Evolutionary conservation across 257 asterid genomes (phyloP).

Genomic region (Nicotiana noctiflora): DNA sequence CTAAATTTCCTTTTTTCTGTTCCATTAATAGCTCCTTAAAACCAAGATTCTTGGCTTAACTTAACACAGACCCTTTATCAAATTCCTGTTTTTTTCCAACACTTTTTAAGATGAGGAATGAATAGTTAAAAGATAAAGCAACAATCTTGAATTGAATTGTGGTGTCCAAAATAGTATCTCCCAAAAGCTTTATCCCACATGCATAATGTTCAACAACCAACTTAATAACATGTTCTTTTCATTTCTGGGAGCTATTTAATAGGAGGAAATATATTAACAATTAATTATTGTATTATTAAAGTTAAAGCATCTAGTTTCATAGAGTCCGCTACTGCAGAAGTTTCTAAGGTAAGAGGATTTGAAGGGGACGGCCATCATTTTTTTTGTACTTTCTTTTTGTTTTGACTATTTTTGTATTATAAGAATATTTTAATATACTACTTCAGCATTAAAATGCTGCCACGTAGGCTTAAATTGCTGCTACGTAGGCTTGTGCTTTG

Average conservation of each 20-base stretch:
- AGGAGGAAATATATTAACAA: not conserved
- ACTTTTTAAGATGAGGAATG: not conserved
- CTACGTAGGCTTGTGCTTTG: not conserved
- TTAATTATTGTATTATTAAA: not conserved
- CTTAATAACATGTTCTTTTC: not conserved
- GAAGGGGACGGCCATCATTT: not conserved
- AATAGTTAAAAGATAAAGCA: not conserved
- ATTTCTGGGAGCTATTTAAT: too few species aligned
- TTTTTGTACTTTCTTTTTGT: not conserved
- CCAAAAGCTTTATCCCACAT: not conserved
- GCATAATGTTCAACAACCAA: not conserved
- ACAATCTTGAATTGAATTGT: not conserved
- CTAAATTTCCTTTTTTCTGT: slow-evolving; percentile 22
- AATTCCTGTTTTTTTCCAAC: not conserved
- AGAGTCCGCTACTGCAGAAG: not conserved
- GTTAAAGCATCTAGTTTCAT: not conserved
- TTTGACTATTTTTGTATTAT: not conserved
- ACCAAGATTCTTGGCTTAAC: not conserved
- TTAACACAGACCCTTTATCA: not conserved
- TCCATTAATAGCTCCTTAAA: not conserved
- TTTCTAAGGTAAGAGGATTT: not conserved
- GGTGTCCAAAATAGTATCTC: not conserved
- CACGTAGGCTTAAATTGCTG: not conserved
- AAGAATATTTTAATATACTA: not conserved
- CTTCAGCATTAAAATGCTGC: not conserved